These are phyloP conservation scores for Marsdenia floribunda DNA, from an alignment of 257 asterid genomes.

Conservation along the genomic window DNA sequence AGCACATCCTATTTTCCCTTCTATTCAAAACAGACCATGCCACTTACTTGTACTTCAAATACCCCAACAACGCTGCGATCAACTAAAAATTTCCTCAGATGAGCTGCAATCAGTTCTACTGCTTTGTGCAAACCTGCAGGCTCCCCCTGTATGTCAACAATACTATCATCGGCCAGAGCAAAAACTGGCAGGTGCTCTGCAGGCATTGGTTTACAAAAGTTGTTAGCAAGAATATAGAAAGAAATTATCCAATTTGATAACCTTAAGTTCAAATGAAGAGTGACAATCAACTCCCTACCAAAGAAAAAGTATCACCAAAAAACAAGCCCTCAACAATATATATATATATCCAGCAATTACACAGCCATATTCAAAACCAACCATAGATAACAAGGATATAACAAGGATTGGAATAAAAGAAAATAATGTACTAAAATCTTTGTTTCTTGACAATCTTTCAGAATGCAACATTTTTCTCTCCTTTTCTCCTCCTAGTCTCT, in stretches of 20 bases:
- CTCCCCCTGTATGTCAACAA: conserved; percentile 93
- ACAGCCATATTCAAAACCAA: not conserved
- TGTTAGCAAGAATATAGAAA: not conserved
- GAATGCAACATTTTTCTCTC: too few relatives aligned
- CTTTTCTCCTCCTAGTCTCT: too few relatives aligned
- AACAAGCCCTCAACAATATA: not conserved
- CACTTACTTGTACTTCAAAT: conserved; percentile 73
- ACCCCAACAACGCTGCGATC: conserved; percentile 81
- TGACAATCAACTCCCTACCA: not conserved
- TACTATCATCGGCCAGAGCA: conserved; percentile 81
- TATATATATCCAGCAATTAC: not conserved
- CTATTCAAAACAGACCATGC: not conserved
- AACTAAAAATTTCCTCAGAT: conserved; percentile 80
- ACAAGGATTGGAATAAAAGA: not conserved
- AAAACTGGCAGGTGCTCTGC: conserved; percentile 75
- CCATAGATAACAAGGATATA: not conserved
- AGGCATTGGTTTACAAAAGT: conserved; percentile 16
- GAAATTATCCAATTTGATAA: not conserved
- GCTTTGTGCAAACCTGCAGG: conserved; percentile 70
- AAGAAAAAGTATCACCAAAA: not conserved
- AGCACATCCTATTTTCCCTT: not conserved
- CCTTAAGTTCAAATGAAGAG: not conserved
- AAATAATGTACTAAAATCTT: not conserved
- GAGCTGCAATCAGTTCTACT: conserved; percentile 68
- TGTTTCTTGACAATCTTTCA: too few relatives aligned